Percentiles rank a stretch among this genome's conserved stretches.
These are phyloP conservation scores for Neonectria coccinea DNA, from an alignment of 2,329 filamentous ascomycete genomes.

Conservation along the genomic window DNA sequence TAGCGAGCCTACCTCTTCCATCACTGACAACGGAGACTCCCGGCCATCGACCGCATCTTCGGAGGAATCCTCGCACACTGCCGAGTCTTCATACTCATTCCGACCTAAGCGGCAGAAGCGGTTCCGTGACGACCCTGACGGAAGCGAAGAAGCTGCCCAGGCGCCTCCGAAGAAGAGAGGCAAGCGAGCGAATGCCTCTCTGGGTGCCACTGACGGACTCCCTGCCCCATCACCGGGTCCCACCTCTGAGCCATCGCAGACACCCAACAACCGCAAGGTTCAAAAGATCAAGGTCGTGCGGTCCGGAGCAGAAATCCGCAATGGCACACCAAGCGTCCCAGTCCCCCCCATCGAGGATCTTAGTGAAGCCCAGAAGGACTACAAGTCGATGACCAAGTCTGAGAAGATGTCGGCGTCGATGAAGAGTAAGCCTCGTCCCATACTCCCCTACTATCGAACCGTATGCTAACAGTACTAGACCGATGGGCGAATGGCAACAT, in stretches of 20 bases:
- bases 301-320: conserved; percentile 44
- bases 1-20: conserved; percentile 51
- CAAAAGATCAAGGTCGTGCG: conserved; percentile 56
- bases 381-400: conserved; percentile 71
- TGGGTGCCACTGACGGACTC: conserved; percentile 26
- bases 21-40: conserved; percentile 58
- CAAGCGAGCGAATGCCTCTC: conserved; percentile 44
- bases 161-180: conserved; percentile 55
- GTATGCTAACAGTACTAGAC: conserved; percentile 53
- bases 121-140: conserved; percentile 63
- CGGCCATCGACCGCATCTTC: conserved; percentile 66
- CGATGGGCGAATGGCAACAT: conserved; percentile 72
- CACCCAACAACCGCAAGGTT: conserved; percentile 47
- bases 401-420: conserved; percentile 76
- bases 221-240: conserved; percentile 34
- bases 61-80: conserved; percentile 61
- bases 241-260: conserved; percentile 38
- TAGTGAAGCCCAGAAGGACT: conserved; percentile 62
- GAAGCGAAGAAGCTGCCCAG: conserved; percentile 51
- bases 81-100: conserved; percentile 64
- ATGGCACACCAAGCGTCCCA: conserved; percentile 33
- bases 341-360: conserved; percentile 40
- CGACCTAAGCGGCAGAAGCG: conserved; percentile 67
- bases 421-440: conserved; percentile 62
- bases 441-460: conserved; percentile 10